Evolutionary conservation across 306 rosid species (phyloP).

Genomic region (Trichosanthes cucumerina): DNA sequence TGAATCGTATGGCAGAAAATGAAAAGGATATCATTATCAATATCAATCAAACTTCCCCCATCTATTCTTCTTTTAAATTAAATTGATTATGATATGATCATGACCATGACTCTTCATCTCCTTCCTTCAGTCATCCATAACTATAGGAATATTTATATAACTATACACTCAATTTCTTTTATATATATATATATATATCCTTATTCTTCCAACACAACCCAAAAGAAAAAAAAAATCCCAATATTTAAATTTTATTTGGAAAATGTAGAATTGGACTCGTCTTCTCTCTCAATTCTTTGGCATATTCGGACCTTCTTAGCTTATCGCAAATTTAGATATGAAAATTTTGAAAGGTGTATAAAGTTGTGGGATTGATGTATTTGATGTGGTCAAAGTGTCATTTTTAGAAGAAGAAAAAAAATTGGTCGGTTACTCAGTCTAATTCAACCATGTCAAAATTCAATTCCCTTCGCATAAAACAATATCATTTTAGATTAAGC

Average conservation of each 20-base stretch:
- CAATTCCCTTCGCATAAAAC: too few relatives aligned
- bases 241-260: not conserved
- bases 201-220: too few relatives aligned
- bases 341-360: not conserved
- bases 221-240: too few relatives aligned
- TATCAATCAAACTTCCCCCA: not conserved
- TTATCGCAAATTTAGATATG: not conserved
- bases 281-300: not conserved
- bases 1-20: not conserved
- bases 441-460: too few relatives aligned
- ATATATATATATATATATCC: not conserved
- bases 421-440: too few relatives aligned
- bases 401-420: too few relatives aligned
- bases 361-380: not conserved
- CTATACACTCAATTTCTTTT: too few relatives aligned
- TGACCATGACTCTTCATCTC: not conserved
- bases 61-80: not conserved
- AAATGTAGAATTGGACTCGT: not conserved
- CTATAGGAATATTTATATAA: not conserved
- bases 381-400: too few relatives aligned
- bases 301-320: slow-evolving; percentile 4
- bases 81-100: not conserved
- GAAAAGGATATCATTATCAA: not conserved
- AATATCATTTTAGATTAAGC: too few relatives aligned
- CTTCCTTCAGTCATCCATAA: not conserved